These are phyloP conservation scores for Thermothielavioides terrestris DNA, from an alignment of 495 filamentous ascomycete species.

Conservation along the genomic window DNA sequence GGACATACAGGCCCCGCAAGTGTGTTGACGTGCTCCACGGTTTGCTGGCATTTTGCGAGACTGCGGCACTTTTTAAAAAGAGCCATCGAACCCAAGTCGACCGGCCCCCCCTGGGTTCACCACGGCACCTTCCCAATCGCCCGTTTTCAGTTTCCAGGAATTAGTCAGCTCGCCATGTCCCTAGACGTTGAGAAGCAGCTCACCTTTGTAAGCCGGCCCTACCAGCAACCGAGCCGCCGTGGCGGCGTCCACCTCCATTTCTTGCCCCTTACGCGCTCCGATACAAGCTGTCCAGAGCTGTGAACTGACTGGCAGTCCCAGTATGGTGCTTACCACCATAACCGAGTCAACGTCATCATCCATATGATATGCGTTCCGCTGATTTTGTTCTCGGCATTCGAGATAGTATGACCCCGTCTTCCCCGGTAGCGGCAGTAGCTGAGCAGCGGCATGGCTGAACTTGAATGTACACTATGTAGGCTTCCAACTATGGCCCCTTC, in stretches of 20 bases:
- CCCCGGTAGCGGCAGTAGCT: no score
- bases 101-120: not conserved
- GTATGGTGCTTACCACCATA: constrained; percentile 95
- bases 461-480: no score
- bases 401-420: constrained; percentile 75
- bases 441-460: no score
- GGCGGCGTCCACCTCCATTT: not conserved
- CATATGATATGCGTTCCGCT: constrained; percentile 85
- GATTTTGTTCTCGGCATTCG: constrained; percentile 69
- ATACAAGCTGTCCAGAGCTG: not conserved
- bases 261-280: not conserved
- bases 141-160: not conserved
- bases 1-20: not conserved
- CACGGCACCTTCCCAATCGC: not conserved
- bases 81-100: not conserved
- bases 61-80: not conserved
- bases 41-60: constrained; percentile 1
- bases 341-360: constrained; percentile 81
- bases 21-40: not conserved
- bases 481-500: constrained; percentile 64
- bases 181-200: constrained; percentile 74
- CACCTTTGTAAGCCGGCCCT: constrained; percentile 53
- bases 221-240: not conserved
- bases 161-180: constrained; percentile 50
- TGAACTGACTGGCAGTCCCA: constrained; percentile 29